These are phyloP conservation scores for Cryptococcus sp. DNA, from an alignment of 1,284 basidiomycete genomes.

Conservation along the genomic window DNA sequence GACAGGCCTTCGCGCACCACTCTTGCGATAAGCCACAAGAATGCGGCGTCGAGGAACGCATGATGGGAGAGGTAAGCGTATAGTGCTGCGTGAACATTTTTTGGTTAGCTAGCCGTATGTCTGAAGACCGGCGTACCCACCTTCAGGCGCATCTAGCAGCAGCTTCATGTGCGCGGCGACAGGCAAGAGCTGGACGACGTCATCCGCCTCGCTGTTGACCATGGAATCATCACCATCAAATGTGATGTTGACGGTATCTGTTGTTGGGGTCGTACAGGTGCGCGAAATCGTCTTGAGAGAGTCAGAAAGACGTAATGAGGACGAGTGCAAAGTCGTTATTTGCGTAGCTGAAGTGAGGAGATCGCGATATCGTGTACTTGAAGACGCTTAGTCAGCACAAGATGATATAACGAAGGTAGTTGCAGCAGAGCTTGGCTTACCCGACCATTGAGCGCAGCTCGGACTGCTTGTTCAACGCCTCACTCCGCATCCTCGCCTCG, in stretches of 20 bases:
- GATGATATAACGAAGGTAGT: neutral
- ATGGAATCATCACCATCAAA: conserved; percentile 11
- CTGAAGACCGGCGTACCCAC: conserved; percentile 20
- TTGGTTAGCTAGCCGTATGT: neutral
- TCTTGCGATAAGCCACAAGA: conserved; percentile 80
- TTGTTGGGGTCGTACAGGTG: conserved; percentile 38
- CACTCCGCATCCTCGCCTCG: conserved; percentile 73
- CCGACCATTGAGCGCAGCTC: conserved; percentile 93
- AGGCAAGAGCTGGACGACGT: conserved; percentile 66
- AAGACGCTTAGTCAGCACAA: neutral
- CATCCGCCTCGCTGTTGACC: conserved; percentile 32
- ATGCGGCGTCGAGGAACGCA: conserved; percentile 75
- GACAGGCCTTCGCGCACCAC: conserved; percentile 61
- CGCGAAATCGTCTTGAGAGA: conserved; percentile 44
- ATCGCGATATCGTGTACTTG: conserved; percentile 90
- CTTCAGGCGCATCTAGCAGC: conserved; percentile 82
- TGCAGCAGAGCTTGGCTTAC: conserved; percentile 60
- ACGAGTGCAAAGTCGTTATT: conserved; percentile 65
- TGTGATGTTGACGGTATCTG: conserved; percentile 25
- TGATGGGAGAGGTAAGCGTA: conserved; percentile 80
- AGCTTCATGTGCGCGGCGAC: conserved; percentile 85
- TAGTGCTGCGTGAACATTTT: conserved; percentile 50
- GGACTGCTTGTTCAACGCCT: conserved; percentile 86
- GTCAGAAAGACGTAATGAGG: conserved; percentile 56
- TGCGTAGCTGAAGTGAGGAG: conserved; percentile 85